Conservation (phyloP, 768 basidiomycete genomes). For the Chalciporus piperatus region DNA sequence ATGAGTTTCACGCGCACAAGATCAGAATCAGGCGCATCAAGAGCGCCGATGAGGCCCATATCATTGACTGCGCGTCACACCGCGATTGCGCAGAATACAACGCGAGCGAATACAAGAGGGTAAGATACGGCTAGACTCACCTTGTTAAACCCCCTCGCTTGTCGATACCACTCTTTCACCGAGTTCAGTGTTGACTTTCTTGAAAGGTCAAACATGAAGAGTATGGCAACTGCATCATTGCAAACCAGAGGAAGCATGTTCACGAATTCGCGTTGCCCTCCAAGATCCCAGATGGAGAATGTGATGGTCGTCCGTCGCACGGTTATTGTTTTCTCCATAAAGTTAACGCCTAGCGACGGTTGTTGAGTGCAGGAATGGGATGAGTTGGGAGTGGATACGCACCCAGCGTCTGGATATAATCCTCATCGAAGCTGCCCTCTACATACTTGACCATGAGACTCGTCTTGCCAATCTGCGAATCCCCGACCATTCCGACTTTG, state of each 20-base stretch:
- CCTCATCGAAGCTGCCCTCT: conserved; percentile 97
- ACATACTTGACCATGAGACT: conserved; percentile 99
- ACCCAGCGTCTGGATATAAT: conserved; percentile 99
- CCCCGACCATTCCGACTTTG: conserved; percentile 99
- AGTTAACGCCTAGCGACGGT: conserved; percentile 75
- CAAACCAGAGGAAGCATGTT: conserved; percentile 98
- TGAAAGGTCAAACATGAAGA: conserved; percentile 99
- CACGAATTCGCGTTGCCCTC: conserved; percentile 97
- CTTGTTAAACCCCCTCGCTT: conserved; percentile 99
- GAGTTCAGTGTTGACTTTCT: conserved; percentile 97
- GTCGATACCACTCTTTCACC: conserved; percentile 99
- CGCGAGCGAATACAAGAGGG: not conserved
- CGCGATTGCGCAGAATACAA: not conserved
- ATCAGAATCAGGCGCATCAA: conserved; percentile 3
- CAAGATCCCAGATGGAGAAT: conserved; percentile 99
- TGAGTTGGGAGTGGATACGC: conserved; percentile 25
- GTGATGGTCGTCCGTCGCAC: conserved; percentile 98
- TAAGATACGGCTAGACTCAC: conserved; percentile 40
- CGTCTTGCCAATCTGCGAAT: conserved; percentile 99
- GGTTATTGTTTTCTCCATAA: conserved; percentile 99
- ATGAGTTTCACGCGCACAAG: conserved; percentile 18
- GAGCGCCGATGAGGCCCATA: not conserved
- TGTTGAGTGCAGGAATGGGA: conserved; percentile 8
- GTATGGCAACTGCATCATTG: conserved; percentile 98
- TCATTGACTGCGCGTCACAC: not conserved